Percentiles rank a stretch among this genome's conserved stretches.
Conservation (phyloP, 352 stramenopile species). For the Phytophthora vignae region DNA sequence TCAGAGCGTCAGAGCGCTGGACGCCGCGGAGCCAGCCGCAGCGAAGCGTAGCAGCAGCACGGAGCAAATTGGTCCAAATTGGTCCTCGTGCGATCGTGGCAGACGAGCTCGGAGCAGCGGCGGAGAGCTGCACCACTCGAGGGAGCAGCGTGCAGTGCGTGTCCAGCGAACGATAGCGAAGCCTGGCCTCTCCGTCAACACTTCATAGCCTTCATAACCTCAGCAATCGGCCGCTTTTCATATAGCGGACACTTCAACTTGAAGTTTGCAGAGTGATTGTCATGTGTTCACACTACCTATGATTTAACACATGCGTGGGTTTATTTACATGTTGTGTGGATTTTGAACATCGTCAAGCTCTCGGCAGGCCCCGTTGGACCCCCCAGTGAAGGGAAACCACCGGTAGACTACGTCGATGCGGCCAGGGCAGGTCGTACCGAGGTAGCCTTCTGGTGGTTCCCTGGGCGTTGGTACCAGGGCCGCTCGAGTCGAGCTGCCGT, state of each 20-base stretch:
- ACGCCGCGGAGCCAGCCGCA: neutral
- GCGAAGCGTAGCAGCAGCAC: neutral
- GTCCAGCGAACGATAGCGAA: neutral
- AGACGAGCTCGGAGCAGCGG: neutral
- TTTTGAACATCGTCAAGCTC: too few species aligned
- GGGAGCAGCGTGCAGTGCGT: neutral
- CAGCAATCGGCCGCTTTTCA: neutral
- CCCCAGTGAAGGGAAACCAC: too few species aligned
- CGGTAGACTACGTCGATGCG: too few species aligned
- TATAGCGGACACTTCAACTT: slow-evolving; percentile 6
- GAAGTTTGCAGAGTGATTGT: slow-evolving; percentile 7
- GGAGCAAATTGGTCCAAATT: neutral
- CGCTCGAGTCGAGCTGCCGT: too few species aligned
- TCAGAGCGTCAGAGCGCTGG: neutral
- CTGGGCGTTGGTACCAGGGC: too few species aligned
- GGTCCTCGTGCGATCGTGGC: neutral
- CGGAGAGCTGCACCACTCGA: neutral
- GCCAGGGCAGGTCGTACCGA: too few species aligned
- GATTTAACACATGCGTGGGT: too few species aligned
- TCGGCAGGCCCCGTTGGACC: too few species aligned
- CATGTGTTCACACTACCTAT: neutral
- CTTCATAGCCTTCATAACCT: neutral
- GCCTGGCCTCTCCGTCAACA: neutral
- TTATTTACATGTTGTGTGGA: too few species aligned
- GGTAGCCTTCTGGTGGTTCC: too few species aligned